A percentile compares a stretch with the other conserved stretches of the same genome.
phyloP scores from a whole-genome alignment of 371 early-diverging fungal species.

The Mucor irregularis region DNA sequence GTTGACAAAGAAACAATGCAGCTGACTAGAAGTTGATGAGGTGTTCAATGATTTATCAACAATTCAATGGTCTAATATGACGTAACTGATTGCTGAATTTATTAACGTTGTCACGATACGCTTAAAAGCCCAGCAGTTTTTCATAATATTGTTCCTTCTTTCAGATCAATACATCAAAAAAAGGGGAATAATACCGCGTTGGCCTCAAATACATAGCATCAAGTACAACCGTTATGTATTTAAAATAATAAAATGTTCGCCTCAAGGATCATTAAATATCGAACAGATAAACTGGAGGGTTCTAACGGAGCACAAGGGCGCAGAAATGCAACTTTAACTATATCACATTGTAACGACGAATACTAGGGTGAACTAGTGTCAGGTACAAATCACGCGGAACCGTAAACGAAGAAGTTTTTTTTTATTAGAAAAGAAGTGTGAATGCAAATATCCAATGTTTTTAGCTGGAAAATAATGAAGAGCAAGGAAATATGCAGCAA shows the following conservation, averaged over 20 bases:
- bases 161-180: slow-evolving; percentile 9
- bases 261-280: slow-evolving; percentile 7
- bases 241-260: slow-evolving; percentile 9
- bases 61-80: slow-evolving; percentile 11
- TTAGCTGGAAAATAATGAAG: not conserved
- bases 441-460: not conserved
- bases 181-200: slow-evolving; percentile 1
- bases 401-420: slow-evolving; percentile 13
- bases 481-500: not conserved
- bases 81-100: slow-evolving; percentile 11
- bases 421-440: no score
- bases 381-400: slow-evolving; percentile 15
- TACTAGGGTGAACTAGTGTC: slow-evolving; percentile 14
- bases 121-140: slow-evolving; percentile 7
- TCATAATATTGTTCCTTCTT: slow-evolving; percentile 10
- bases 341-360: slow-evolving; percentile 14
- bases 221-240: slow-evolving; percentile 7
- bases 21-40: slow-evolving; percentile 5
- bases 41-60: slow-evolving; percentile 8
- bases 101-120: slow-evolving; percentile 11
- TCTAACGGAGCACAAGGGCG: slow-evolving; percentile 8
- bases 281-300: slow-evolving; percentile 4
- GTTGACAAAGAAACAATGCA: slow-evolving; percentile 12
- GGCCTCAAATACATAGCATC: slow-evolving; percentile 8
- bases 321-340: slow-evolving; percentile 9